A percentile compares a stretch with the other conserved stretches of the same genome.
Conservation (phyloP, 768 basidiomycete genomes). For the Tricholoma saponaceum region DNA sequence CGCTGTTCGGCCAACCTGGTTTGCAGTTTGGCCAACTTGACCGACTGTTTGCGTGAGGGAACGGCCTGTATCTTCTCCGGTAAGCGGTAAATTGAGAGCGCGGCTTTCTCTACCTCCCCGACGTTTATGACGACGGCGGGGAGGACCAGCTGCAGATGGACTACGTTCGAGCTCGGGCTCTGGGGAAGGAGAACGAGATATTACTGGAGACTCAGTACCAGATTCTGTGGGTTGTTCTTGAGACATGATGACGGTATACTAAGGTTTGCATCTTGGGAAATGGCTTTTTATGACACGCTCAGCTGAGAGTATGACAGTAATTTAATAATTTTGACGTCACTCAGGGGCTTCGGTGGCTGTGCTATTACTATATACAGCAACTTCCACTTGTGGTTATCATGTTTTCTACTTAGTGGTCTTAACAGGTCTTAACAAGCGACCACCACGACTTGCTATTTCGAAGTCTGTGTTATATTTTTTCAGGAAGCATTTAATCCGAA, state of each 20-base stretch:
- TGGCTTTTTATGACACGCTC: background rate
- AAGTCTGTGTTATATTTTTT: no score
- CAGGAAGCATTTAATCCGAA: no score
- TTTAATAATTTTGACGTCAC: background rate
- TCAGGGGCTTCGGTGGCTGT: background rate
- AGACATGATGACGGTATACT: slow-evolving; percentile 20
- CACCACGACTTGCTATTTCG: no score
- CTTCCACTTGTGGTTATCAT: background rate
- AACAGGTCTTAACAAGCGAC: no score
- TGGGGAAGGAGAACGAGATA: background rate
- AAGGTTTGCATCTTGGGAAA: slow-evolving; percentile 15
- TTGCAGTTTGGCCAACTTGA: background rate
- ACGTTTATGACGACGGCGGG: background rate
- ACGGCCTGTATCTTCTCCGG: background rate
- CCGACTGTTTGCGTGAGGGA: background rate
- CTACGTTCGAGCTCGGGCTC: background rate
- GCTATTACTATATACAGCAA: background rate
- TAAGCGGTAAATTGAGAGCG: background rate
- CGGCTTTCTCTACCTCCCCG: background rate
- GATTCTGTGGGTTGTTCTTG: background rate
- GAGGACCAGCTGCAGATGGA: background rate
- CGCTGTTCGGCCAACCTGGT: background rate
- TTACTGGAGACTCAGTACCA: slow-evolving; percentile 6
- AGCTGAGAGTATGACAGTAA: background rate
- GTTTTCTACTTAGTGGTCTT: no score